Conservation (phyloP, 1,139 yeast genomes). For the Meyerozyma smithsonii region DNA sequence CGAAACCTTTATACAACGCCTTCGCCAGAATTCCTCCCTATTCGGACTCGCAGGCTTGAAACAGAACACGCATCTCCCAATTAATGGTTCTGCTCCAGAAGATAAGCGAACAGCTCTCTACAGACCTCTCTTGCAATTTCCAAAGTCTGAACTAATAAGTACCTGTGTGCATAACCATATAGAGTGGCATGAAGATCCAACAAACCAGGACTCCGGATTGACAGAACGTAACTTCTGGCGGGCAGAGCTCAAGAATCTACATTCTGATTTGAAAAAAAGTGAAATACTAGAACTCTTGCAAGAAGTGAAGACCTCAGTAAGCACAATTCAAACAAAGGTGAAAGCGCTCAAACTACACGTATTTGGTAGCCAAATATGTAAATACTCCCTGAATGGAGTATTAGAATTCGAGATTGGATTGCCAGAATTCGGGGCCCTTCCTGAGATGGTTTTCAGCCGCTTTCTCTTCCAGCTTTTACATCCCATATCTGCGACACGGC, state of each 20-base stretch:
- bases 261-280: conserved; percentile 6
- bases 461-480: conserved; percentile 28
- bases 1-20: conserved; percentile 62
- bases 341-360: conserved; percentile 4
- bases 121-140: conserved; percentile 51
- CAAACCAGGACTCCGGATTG: conserved; percentile 50
- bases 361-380: not conserved
- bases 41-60: conserved; percentile 52
- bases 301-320: conserved; percentile 7
- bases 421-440: conserved; percentile 9
- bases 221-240: conserved; percentile 54
- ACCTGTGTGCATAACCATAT: conserved; percentile 41
- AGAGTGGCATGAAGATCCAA: conserved; percentile 65
- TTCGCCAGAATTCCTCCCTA: conserved; percentile 49
- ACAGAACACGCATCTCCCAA: conserved; percentile 22
- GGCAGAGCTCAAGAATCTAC: conserved; percentile 22
- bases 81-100: conserved; percentile 14
- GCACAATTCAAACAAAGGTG: not conserved
- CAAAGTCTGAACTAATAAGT: conserved; percentile 40
- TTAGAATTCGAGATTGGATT: conserved; percentile 6
- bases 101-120: conserved; percentile 19
- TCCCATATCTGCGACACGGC: conserved; percentile 34
- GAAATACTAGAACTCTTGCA: not conserved
- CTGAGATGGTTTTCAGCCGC: conserved; percentile 23
- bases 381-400: conserved; percentile 8